Conservation (phyloP, 1,284 basidiomycete species). For the Leccinum subrobustum region DNA sequence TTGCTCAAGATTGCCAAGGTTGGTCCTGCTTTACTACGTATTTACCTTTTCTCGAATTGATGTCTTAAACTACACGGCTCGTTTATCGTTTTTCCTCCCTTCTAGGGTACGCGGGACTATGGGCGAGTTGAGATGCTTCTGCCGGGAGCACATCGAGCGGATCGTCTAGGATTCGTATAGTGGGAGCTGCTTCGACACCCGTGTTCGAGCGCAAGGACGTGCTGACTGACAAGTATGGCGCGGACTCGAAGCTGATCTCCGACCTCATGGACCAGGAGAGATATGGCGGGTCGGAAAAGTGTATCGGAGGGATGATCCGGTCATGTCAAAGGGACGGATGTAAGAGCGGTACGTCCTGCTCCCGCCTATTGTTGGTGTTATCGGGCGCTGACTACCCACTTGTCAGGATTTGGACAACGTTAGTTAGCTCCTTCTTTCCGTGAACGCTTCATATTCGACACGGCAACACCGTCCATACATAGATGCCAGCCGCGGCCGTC, state of each 20-base stretch:
- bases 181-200: slow-evolving; percentile 93
- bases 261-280: slow-evolving; percentile 98
- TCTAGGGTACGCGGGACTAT: slow-evolving; percentile 93
- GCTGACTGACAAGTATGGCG: slow-evolving; percentile 93
- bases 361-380: background rate
- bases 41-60: background rate
- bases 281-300: slow-evolving; percentile 99
- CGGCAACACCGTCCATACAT: no score
- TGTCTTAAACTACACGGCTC: background rate
- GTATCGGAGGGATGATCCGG: slow-evolving; percentile 94
- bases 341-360: slow-evolving; percentile 76
- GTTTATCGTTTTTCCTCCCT: background rate
- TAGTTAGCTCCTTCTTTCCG: slow-evolving; percentile 40
- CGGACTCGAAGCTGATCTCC: slow-evolving; percentile 98
- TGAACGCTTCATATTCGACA: no score
- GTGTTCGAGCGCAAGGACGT: slow-evolving; percentile 98
- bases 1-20: slow-evolving; percentile 84
- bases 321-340: slow-evolving; percentile 98
- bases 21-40: slow-evolving; percentile 16
- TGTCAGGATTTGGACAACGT: slow-evolving; percentile 90
- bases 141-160: slow-evolving; percentile 87
- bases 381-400: background rate
- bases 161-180: slow-evolving; percentile 90
- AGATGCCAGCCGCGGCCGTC: no score
- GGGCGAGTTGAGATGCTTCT: slow-evolving; percentile 88